These are phyloP conservation scores for Sclerotinia nivalis DNA, from an alignment of 2,329 filamentous ascomycete genomes.

Conservation along the genomic window DNA sequence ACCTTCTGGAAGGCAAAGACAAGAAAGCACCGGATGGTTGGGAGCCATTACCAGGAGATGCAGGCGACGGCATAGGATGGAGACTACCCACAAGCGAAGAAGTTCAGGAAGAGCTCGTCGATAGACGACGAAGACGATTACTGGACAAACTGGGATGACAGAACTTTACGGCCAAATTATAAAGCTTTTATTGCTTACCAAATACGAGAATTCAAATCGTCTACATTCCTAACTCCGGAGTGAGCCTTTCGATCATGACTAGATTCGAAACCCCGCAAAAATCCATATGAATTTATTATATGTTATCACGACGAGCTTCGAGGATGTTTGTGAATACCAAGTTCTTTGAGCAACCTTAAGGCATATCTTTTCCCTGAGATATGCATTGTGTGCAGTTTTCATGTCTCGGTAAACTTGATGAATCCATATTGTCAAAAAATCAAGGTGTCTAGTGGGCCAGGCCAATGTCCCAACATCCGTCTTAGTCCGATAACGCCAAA, in stretches of 20 bases:
- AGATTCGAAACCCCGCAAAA: no score
- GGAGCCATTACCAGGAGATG: constrained; percentile 84
- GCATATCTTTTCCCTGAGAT: background rate
- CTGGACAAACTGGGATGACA: constrained; percentile 64
- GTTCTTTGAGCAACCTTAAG: background rate
- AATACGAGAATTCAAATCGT: background rate
- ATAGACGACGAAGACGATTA: constrained; percentile 78
- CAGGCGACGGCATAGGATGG: constrained; percentile 81
- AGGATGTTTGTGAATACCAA: background rate
- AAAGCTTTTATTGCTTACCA: background rate
- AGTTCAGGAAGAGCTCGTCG: constrained; percentile 91
- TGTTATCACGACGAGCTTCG: background rate
- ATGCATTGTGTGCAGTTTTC: background rate
- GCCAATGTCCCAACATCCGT: background rate
- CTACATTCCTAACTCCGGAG: background rate
- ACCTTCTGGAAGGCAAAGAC: constrained; percentile 59
- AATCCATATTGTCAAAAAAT: background rate
- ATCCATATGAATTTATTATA: background rate
- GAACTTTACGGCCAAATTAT: no score
- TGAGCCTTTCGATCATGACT: background rate
- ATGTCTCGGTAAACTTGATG: background rate
- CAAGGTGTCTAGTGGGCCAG: background rate
- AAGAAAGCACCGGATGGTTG: constrained; percentile 67
- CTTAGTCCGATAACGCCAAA: background rate
- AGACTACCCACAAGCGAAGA: constrained; percentile 82